Evolutionary conservation across 83 land plant genomes (phyloP), one percentile per base, ranked within the genome.

Genomic region (Isoetes engelmannii): DNA sequence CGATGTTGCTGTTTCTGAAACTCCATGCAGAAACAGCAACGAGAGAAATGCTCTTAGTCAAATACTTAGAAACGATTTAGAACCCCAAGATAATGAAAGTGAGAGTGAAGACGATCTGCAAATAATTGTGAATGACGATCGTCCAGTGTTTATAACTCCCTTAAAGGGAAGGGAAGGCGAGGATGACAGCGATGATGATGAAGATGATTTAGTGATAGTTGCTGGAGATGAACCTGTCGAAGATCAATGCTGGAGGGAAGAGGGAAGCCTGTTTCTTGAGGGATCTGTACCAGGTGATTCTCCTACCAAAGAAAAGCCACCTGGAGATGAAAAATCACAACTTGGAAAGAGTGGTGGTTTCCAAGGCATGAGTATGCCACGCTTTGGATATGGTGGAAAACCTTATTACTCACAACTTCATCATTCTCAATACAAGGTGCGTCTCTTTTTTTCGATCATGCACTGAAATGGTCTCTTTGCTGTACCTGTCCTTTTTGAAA

Each of bases 21-120:
- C 37, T 28, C 37, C 2, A 28, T 28, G 37, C 37, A 28, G 37
- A 28, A 28, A 2, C 37, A 2, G 37, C 37, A 28, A 28, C 37
- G 37, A 28, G n/a, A n/a, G n/a, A 28, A 28, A 28, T 28, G 37
- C 37, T 28, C 2, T 28, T 28, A 28, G 37, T 28, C 37, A 28
- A 28, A 28, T 2, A 28, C 37, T 2, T 28, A 28, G 37, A 28
- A 28, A 0, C 37, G 37, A 28, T 28, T 28, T 28, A 28, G 37
- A 28, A 28, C 37, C 37, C 37, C 37, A 28, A 28, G 49, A 69
- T 61, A 63, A 74, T 19, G 90, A 86, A 6, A 84, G 85, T 67
- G 90, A 87, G 43, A 87, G 90, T 44, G 90, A 84, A 37, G 90
- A 87, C 56, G 90, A 84, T 74, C 74, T 87, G 67, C 87, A 78